Percentiles rank a stretch among this genome's conserved stretches.
These are phyloP conservation scores for Taphrina betulina DNA, from an alignment of 1,139 yeast genomes.

Conservation along the genomic window DNA sequence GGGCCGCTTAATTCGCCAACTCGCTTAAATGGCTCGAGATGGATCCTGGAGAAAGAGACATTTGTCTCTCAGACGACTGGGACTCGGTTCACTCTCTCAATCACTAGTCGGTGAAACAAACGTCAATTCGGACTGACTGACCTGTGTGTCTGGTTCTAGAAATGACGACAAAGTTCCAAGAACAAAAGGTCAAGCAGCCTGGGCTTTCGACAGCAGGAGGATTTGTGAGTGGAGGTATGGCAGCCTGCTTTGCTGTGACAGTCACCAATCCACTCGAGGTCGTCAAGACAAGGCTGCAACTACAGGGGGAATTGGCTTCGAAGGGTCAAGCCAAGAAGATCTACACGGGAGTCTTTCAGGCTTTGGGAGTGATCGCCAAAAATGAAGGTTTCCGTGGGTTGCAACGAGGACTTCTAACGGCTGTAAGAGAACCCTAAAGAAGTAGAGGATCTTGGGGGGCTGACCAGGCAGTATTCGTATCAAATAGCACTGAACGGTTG, in stretches of 20 bases:
- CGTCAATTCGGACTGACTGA: no score
- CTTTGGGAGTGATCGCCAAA: slow-evolving; percentile 66
- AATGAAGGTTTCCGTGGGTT: slow-evolving; percentile 85
- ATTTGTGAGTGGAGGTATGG: slow-evolving; percentile 87
- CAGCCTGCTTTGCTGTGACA: slow-evolving; percentile 97
- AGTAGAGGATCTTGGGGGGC: no score
- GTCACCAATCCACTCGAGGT: slow-evolving; percentile 94
- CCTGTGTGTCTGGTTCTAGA: no score
- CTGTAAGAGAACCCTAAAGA: slow-evolving; percentile 47
- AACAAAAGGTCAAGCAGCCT: slow-evolving; percentile 10
- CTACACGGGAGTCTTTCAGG: slow-evolving; percentile 85
- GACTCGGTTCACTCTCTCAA: no score
- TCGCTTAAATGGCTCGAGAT: no score
- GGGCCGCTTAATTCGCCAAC: no score
- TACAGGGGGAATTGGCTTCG: slow-evolving; percentile 83
- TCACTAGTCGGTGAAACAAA: no score
- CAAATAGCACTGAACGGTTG: slow-evolving; percentile 92
- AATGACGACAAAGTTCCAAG: slow-evolving; percentile 31
- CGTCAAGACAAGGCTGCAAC: slow-evolving; percentile 82
- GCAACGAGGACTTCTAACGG: slow-evolving; percentile 82
- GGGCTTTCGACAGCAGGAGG: slow-evolving; percentile 63
- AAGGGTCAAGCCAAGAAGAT: slow-evolving; percentile 53
- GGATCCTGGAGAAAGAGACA: no score
- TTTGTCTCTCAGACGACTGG: no score
- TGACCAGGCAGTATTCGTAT: slow-evolving; percentile 55